Base-by-base conservation (phyloP, 257 asterid genomes). In the Knoxia roxburghii region DNA sequence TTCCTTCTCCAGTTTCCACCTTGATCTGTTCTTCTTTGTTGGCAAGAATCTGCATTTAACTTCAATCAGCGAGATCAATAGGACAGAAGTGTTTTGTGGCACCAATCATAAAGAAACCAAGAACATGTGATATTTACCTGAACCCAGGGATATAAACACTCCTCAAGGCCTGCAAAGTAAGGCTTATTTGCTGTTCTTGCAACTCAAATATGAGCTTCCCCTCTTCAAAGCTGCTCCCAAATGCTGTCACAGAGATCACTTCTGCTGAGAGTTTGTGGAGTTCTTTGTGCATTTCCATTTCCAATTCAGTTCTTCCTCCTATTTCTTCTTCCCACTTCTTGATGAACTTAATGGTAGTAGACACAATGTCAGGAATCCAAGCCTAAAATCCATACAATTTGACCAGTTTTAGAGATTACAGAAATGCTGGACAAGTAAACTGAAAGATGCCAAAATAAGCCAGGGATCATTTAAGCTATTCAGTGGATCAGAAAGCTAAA, bases 331-430 rank as follows among this genome's bases (percentile, higher is more conserved):
- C 87, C 95, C 88, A 87, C 75, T 77, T 81, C 65, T 33, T 60
- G 58, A 87, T 53, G 72, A 70, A 67, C 23, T 77, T 79, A 45
- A 65, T 65, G 35, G 78, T 82, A 37, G 84, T 85, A 60, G 75
- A 78, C 27, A 72, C 82, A 33, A 87, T 87, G 30, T 85, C 89
- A 21, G 92, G 89, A 55, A 85, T 65, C 95, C 92, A 87, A 53
- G 72, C 86, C 89, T 85, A 76, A 49, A 49, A 60, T n/a, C 7
- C 53, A 15, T 45, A 0, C 35, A 45, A n/a, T 7, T 24, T 7
- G 27, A 12, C 48, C 26, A 48, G 14, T 43, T 26, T 6, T 45
- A 15, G 20, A 26, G 43, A 26, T 48, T 48, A 37, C 4, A 37
- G 41, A 37, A 37, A 37, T 9, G 9, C 4, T 37, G 9, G 9